Conservation (phyloP, 345 rosid genomes). For the Passiflora organensis region DNA sequence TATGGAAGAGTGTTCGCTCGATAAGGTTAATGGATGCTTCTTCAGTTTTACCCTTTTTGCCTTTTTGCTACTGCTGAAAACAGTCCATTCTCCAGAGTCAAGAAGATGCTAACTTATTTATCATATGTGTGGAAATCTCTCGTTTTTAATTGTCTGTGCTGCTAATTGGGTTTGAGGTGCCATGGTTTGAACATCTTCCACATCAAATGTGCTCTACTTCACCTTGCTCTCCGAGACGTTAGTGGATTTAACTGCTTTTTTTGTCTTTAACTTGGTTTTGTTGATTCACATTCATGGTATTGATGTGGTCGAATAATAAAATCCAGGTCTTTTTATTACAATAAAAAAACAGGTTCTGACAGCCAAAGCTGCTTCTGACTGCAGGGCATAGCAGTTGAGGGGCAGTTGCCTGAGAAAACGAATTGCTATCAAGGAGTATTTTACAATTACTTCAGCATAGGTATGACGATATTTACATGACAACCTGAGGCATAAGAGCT, state of each 20-base stretch:
- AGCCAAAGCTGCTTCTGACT: slow-evolving; percentile 19
- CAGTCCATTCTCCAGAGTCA: too few species aligned
- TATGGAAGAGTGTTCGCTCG: slow-evolving; percentile 52
- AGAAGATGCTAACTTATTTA: too few species aligned
- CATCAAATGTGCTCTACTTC: background rate
- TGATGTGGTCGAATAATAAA: slow-evolving; percentile 1
- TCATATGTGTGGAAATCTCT: too few species aligned
- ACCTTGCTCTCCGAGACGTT: too few species aligned
- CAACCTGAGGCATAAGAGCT: background rate
- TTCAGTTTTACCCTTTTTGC: slow-evolving; percentile 2
- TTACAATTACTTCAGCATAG: slow-evolving; percentile 93
- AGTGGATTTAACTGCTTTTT: too few species aligned
- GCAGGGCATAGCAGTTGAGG: slow-evolving; percentile 62
- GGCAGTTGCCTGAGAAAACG: slow-evolving; percentile 48
- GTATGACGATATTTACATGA: slow-evolving; percentile 30
- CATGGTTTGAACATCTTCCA: background rate
- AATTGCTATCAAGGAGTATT: slow-evolving; percentile 77
- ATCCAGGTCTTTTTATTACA: too few species aligned
- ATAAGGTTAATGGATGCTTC: slow-evolving; percentile 40
- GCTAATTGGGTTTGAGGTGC: background rate
- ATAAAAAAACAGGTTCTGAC: too few species aligned
- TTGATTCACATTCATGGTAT: too few species aligned
- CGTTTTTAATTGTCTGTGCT: background rate
- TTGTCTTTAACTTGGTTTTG: too few species aligned
- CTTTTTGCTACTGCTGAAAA: background rate